A percentile compares a stretch with the other conserved stretches of the same genome.
phyloP scores from a whole-genome alignment of 805 yeast genomes.

The Ogataea corticis region DNA sequence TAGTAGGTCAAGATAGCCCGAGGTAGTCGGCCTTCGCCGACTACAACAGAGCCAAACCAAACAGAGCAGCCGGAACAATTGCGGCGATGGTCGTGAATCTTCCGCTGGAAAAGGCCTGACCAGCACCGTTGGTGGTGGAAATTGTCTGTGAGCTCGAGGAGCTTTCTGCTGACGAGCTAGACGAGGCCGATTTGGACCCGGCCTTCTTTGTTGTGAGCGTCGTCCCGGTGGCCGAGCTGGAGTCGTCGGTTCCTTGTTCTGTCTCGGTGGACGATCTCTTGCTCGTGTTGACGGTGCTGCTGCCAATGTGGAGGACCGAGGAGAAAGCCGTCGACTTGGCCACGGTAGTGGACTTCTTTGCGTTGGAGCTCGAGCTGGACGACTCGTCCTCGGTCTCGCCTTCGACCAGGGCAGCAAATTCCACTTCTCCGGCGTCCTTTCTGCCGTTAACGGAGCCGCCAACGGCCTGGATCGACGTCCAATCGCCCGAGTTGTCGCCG shows the following conservation, averaged over 20 bases:
- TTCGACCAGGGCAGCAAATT: conserved; percentile 39
- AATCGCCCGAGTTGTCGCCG: conserved; percentile 54
- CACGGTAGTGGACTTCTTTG: conserved; percentile 10
- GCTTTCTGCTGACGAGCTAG: conserved; percentile 17
- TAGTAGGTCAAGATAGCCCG: too few species aligned
- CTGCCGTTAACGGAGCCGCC: conserved; percentile 67
- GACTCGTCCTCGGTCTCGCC: conserved; percentile 2
- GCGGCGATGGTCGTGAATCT: conserved; percentile 5
- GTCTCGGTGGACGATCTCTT: conserved; percentile 13
- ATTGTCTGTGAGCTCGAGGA: conserved; percentile 17
- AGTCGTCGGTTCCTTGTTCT: conserved; percentile 1
- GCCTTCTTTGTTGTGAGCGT: conserved; percentile 6
- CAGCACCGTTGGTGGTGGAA: conserved; percentile 18
- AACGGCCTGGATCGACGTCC: conserved; percentile 57
- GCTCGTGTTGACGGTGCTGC: conserved; percentile 8
- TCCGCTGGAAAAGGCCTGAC: not conserved
- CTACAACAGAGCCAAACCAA: conserved; percentile 14
- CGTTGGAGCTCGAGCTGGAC: conserved; percentile 8
- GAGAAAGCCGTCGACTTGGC: conserved; percentile 5
- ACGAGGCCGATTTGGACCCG: conserved; percentile 5
- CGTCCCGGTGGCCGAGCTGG: not conserved
- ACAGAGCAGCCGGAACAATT: conserved; percentile 12
- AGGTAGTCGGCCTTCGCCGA: too few species aligned
- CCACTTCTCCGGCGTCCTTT: conserved; percentile 42
- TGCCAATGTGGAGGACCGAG: conserved; percentile 1